These are phyloP conservation scores for Botrytis fragariae DNA, from an alignment of 2,329 filamentous ascomycete genomes.

Conservation along the genomic window DNA sequence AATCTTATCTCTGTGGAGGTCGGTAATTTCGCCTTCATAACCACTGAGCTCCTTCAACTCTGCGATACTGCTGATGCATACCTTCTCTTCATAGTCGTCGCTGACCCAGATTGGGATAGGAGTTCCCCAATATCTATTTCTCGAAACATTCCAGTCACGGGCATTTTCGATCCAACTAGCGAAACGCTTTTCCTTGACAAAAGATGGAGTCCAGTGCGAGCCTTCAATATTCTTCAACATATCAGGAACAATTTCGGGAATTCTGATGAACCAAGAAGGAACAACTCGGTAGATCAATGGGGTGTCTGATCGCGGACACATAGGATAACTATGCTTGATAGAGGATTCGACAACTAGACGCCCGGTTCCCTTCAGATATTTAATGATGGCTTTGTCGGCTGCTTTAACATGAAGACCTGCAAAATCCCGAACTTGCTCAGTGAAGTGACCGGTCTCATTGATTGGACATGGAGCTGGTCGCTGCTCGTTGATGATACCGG, in stretches of 20 bases:
- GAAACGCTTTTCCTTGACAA: slow-evolving; percentile 90
- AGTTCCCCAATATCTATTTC: slow-evolving; percentile 94
- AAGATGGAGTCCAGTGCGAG: slow-evolving; percentile 87
- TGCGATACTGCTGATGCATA: slow-evolving; percentile 80
- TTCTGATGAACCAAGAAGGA: slow-evolving; percentile 92
- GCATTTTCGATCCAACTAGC: slow-evolving; percentile 89
- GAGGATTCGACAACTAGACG: slow-evolving; percentile 82
- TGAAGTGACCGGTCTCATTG: slow-evolving; percentile 80
- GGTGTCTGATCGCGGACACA: slow-evolving; percentile 93
- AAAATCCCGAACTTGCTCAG: slow-evolving; percentile 73
- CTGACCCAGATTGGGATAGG: slow-evolving; percentile 90
- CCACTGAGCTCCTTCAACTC: slow-evolving; percentile 85
- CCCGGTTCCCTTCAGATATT: slow-evolving; percentile 74
- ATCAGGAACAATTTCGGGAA: slow-evolving; percentile 76
- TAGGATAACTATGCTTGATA: slow-evolving; percentile 86
- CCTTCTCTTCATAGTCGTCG: slow-evolving; percentile 80
- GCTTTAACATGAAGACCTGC: slow-evolving; percentile 85
- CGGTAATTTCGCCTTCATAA: slow-evolving; percentile 76
- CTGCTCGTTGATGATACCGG: slow-evolving; percentile 73
- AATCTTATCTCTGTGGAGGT: slow-evolving; percentile 89
- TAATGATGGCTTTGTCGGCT: slow-evolving; percentile 91
- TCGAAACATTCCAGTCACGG: slow-evolving; percentile 91
- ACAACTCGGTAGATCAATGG: slow-evolving; percentile 91
- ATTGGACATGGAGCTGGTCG: slow-evolving; percentile 86
- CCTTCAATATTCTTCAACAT: slow-evolving; percentile 89